Evolutionary conservation across 2,329 filamentous ascomycete species (phyloP), one percentile per base, ranked within the genome.

Genomic region (Chrysoporthe austroafricana): DNA sequence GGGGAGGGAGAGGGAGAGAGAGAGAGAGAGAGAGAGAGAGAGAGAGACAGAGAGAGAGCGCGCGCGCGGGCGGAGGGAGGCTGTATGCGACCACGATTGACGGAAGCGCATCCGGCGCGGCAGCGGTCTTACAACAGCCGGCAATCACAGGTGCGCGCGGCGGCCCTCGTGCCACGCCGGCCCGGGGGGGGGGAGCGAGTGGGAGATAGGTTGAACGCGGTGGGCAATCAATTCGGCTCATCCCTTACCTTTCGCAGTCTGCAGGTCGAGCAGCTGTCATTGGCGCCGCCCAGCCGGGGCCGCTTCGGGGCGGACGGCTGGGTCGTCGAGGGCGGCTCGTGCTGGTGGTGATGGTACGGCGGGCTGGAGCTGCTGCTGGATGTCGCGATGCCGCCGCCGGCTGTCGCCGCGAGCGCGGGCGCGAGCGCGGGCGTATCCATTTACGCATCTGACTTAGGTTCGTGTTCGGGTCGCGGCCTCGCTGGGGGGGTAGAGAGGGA

Each of bases 201-300:
- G 13, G 11, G 26, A 26, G 16, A 34, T 2, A 26, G 26, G 42
- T 21, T 43, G 36, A 34, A 34, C 11, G 6, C 5, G 32, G 57
- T 21, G 46, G 14, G n/a, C 43, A 61, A 61, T n/a, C 18, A 26
- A 26, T 26, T 26, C 26, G 26, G 26, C 42, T 43, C 21, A 8
- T 58, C 13, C 26, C 39, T 58, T 59, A 70, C 69, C 69, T 70
- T 70, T 32, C 67, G 63, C 36, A 61, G 44, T 54, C 69, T 64
- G 42, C 69, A 70, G 36, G 48, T 67, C 39, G 46, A 36, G 57
- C 69, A 70, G 36, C 69, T 57, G 13, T 57, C 64, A 16, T 39
- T 44, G 21, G 48, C 13, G 16, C 21, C 57, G 2, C 34, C 62
- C 18, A 46, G 21, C 36, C 69, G 66, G 13, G 61, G 61, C 5